A percentile compares a stretch with the other conserved stretches of the same genome.
phyloP scores from a whole-genome alignment of 805 yeast genomes.

The Starmerella apis region DNA sequence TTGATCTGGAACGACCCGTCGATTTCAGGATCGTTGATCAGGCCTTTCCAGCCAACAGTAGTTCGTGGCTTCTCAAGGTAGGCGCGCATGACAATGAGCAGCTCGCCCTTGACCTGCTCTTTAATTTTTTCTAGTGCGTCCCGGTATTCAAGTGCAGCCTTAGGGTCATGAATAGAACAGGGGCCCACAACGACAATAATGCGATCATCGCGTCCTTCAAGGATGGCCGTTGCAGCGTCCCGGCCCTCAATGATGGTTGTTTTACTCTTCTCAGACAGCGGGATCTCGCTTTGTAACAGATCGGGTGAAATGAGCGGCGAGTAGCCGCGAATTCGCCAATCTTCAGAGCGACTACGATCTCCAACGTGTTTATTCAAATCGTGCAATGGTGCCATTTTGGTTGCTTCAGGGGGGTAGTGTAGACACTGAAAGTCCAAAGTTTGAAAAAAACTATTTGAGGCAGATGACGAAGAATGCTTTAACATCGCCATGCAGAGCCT shows the following conservation, averaged over 20 bases:
- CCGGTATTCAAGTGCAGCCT: conserved; percentile 85
- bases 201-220: conserved; percentile 78
- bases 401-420: no score
- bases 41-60: conserved; percentile 98
- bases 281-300: conserved; percentile 74
- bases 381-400: conserved; percentile 23
- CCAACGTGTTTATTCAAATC: conserved; percentile 25
- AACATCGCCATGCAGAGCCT: neutral
- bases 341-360: conserved; percentile 24
- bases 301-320: conserved; percentile 95
- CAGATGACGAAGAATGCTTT: neutral
- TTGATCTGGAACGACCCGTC: conserved; percentile 87
- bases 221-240: conserved; percentile 57
- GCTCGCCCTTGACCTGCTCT: conserved; percentile 57
- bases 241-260: conserved; percentile 65
- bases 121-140: conserved; percentile 48
- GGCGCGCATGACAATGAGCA: conserved; percentile 90
- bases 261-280: conserved; percentile 50
- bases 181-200: conserved; percentile 88
- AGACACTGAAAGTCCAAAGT: no score
- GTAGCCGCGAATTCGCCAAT: conserved; percentile 56
- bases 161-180: conserved; percentile 91
- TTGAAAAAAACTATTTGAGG: neutral
- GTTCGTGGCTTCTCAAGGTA: conserved; percentile 97
- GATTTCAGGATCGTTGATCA: conserved; percentile 93